These are phyloP conservation scores for Debaryomyces subglobosus DNA, from an alignment of 1,139 yeast species.

Conservation along the genomic window DNA sequence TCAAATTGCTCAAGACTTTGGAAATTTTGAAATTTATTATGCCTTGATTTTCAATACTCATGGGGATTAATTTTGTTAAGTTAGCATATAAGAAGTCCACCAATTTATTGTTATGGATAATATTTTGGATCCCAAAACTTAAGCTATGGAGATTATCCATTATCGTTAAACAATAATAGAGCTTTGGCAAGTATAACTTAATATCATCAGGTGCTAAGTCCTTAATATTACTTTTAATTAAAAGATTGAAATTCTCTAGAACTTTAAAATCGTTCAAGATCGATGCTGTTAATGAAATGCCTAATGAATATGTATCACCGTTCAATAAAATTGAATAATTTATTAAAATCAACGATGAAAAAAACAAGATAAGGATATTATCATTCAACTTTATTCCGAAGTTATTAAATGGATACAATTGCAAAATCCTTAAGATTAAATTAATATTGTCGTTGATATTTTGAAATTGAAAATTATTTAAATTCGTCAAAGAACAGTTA, in stretches of 20 bases:
- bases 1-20: constrained; percentile 20
- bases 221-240: constrained; percentile 16
- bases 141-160: constrained; percentile 61
- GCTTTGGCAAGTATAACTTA: constrained; percentile 48
- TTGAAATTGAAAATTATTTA: constrained; percentile 41
- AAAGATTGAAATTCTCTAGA: constrained; percentile 37
- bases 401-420: constrained; percentile 46
- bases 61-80: constrained; percentile 19
- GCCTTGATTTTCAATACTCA: constrained; percentile 14
- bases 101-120: constrained; percentile 20
- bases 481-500: constrained; percentile 50
- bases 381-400: constrained; percentile 28
- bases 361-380: constrained; percentile 38
- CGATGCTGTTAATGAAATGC: constrained; percentile 55
- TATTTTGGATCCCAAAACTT: constrained; percentile 58
- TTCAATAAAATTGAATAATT: constrained; percentile 60
- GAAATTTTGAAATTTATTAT: constrained; percentile 20
- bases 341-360: constrained; percentile 51
- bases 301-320: constrained; percentile 60
- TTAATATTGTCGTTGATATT: constrained; percentile 34
- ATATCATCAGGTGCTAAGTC: constrained; percentile 36
- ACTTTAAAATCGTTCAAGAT: constrained; percentile 63
- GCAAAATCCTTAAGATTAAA: constrained; percentile 44
- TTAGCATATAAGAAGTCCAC: constrained; percentile 21
- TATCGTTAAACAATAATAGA: constrained; percentile 50